These are phyloP conservation scores for Sistotremastrum suecicum DNA, from an alignment of 768 basidiomycete genomes.

Conservation along the genomic window DNA sequence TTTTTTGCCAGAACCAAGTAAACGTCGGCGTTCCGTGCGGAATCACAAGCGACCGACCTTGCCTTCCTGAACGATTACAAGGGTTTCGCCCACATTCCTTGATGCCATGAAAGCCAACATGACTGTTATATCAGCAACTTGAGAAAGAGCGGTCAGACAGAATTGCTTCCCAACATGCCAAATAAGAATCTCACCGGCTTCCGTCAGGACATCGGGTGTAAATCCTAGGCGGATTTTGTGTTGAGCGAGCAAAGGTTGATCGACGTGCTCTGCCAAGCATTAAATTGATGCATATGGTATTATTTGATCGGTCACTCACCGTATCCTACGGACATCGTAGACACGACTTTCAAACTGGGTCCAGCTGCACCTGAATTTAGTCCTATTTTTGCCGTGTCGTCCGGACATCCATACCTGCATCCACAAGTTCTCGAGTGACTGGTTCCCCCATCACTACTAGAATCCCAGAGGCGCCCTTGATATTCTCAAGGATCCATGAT, in stretches of 20 bases:
- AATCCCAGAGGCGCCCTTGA: slow-evolving; percentile 45
- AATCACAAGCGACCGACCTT: slow-evolving; percentile 28
- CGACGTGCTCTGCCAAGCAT: slow-evolving; percentile 57
- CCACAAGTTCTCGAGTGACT: slow-evolving; percentile 63
- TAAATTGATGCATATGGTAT: background rate
- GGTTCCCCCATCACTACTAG: slow-evolving; percentile 57
- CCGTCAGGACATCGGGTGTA: slow-evolving; percentile 88
- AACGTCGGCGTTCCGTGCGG: background rate
- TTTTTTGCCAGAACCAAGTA: background rate
- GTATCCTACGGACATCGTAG: slow-evolving; percentile 87
- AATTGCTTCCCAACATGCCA: slow-evolving; percentile 2
- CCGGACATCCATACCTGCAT: slow-evolving; percentile 25
- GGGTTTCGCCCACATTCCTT: slow-evolving; percentile 57
- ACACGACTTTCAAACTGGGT: slow-evolving; percentile 60
- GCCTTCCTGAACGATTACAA: slow-evolving; percentile 52
- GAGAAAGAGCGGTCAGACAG: background rate
- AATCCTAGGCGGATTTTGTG: slow-evolving; percentile 68
- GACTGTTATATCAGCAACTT: slow-evolving; percentile 80
- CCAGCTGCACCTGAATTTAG: slow-evolving; percentile 38
- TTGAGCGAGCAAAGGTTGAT: slow-evolving; percentile 41
- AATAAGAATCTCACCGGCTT: slow-evolving; percentile 46
- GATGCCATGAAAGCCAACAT: slow-evolving; percentile 93
- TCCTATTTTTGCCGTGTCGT: background rate
- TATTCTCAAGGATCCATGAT: slow-evolving; percentile 62
- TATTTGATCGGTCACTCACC: slow-evolving; percentile 27